Conservation (phyloP, 768 basidiomycete species). For the Hypholoma fasciculare region DNA sequence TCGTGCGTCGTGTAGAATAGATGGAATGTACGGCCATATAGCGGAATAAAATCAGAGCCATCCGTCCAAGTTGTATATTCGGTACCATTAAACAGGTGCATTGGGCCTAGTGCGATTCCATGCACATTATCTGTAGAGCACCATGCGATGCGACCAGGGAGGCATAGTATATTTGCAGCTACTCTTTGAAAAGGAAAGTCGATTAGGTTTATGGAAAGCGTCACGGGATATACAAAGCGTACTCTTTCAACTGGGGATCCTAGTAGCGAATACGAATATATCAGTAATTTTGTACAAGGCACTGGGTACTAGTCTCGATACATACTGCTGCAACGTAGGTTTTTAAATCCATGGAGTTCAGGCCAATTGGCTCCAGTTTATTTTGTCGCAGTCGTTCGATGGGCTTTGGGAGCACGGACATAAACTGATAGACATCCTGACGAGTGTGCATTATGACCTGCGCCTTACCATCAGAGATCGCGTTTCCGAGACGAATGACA, state of each 20-base stretch:
- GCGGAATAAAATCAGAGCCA: background rate
- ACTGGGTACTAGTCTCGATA: background rate
- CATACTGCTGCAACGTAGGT: background rate
- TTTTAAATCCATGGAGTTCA: background rate
- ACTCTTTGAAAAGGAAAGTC: background rate
- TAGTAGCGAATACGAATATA: background rate
- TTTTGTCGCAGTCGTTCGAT: background rate
- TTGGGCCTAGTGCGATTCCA: background rate
- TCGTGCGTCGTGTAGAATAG: background rate
- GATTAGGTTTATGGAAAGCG: no score
- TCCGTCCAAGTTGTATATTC: background rate
- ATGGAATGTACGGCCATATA: background rate
- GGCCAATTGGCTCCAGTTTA: background rate
- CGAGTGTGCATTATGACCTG: background rate
- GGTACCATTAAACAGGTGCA: background rate
- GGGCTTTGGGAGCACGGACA: background rate
- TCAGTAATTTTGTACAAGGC: background rate
- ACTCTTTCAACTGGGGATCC: background rate
- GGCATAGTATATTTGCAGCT: background rate
- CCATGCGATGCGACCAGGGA: background rate
- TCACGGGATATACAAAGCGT: background rate
- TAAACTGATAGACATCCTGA: background rate
- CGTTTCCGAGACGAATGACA: background rate
- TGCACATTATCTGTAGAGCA: background rate
- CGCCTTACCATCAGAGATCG: background rate